Conservation (phyloP, 1,284 basidiomycete species). For the Apiotrichum mycotoxinovorans region DNA sequence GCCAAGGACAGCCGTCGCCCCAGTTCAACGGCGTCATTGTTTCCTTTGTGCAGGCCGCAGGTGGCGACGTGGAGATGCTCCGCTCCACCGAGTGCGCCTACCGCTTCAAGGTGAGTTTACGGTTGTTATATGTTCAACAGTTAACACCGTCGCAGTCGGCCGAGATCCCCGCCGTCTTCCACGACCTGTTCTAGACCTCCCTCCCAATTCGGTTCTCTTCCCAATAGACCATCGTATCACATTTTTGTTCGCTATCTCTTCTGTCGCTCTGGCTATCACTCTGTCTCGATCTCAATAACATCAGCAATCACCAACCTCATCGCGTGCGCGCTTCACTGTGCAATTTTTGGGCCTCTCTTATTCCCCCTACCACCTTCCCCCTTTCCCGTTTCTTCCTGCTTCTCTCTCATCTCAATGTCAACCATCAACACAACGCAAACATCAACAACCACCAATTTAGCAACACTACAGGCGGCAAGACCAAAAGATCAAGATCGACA, state of each 20-base stretch:
- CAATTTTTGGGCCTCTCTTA: not conserved
- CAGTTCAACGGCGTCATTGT: constrained; percentile 62
- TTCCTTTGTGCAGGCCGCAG: constrained; percentile 93
- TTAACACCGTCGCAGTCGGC: constrained; percentile 33
- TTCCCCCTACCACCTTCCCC: not conserved
- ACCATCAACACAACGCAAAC: not conserved
- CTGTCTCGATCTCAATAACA: not conserved
- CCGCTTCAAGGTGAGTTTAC: constrained; percentile 60
- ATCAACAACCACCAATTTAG: not conserved
- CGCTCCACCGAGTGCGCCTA: constrained; percentile 96
- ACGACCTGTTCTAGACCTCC: constrained; percentile 43
- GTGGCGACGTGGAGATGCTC: constrained; percentile 95
- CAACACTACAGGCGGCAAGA: not conserved
- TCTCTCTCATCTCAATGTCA: not conserved
- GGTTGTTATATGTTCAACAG: too few species aligned
- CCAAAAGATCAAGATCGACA: not conserved
- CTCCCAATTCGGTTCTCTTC: constrained; percentile 19
- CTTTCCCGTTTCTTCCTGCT: not conserved
- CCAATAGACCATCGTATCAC: not conserved
- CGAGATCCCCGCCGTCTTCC: constrained; percentile 46
- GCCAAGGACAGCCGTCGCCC: constrained; percentile 60
- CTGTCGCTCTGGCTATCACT: not conserved
- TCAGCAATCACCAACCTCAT: not conserved
- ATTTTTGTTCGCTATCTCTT: not conserved
- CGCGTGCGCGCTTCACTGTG: not conserved